Conservation (phyloP, 2,329 filamentous ascomycete species). For the Botrytis fabae region DNA sequence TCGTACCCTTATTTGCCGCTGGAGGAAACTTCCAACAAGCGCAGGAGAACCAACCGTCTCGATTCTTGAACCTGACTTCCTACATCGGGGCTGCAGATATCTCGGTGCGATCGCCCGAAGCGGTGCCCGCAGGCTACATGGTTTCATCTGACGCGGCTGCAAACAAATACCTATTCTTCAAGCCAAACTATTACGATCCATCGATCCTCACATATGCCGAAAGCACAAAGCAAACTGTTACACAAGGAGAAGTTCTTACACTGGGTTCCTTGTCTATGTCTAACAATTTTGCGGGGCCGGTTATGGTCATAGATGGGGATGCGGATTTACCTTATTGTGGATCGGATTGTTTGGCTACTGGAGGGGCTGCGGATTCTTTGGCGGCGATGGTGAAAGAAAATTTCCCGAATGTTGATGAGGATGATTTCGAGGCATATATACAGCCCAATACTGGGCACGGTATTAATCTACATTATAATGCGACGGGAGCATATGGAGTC, state of each 20-base stretch:
- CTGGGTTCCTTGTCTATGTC: neutral
- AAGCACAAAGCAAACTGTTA: neutral
- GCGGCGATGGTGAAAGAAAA: conserved; percentile 41
- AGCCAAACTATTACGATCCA: neutral
- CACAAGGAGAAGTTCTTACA: neutral
- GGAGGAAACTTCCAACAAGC: conserved; percentile 2
- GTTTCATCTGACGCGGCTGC: neutral
- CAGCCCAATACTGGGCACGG: conserved; percentile 54
- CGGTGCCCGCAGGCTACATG: neutral
- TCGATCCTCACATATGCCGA: neutral
- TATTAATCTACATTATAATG: conserved; percentile 47
- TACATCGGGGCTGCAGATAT: neutral
- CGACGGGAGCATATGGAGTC: conserved; percentile 42
- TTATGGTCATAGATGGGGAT: conserved; percentile 58
- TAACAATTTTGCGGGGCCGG: conserved; percentile 43
- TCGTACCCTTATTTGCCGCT: neutral
- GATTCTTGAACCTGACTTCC: neutral
- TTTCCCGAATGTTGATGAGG: conserved; percentile 32
- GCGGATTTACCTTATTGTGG: conserved; percentile 60
- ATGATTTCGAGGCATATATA: conserved; percentile 45
- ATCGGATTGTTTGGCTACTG: conserved; percentile 55
- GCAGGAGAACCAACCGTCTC: neutral
- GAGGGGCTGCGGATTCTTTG: conserved; percentile 31
- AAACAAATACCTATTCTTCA: neutral
- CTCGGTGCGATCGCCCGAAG: neutral